Conservation (phyloP, 1,284 basidiomycete genomes). For the Irpex lacteus region DNA sequence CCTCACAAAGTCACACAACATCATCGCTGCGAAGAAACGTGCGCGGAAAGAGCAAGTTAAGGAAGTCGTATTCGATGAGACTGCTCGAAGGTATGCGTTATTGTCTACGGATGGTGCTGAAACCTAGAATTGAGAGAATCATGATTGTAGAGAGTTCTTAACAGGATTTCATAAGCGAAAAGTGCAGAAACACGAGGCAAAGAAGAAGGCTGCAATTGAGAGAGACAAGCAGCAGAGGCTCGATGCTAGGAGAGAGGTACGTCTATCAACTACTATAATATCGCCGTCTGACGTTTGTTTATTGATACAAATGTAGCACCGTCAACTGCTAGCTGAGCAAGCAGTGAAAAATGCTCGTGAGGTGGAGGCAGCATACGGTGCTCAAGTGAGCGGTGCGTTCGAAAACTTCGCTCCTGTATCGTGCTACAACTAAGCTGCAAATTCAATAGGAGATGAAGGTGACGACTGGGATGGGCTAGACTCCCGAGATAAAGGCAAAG, state of each 20-base stretch:
- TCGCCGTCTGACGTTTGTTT: not conserved
- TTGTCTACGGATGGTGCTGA: not conserved
- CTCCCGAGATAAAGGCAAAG: constrained; percentile 22
- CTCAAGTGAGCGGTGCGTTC: constrained; percentile 9
- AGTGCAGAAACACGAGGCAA: constrained; percentile 67
- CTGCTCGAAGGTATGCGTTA: constrained; percentile 58
- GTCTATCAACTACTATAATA: constrained; percentile 19
- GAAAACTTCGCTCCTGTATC: not conserved
- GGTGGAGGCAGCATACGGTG: constrained; percentile 71
- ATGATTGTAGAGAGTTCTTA: constrained; percentile 63
- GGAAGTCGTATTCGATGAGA: constrained; percentile 75
- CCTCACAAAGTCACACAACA: constrained; percentile 18
- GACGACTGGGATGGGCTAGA: constrained; percentile 45
- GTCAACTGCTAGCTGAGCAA: constrained; percentile 65
- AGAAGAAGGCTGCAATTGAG: constrained; percentile 63
- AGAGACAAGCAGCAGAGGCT: constrained; percentile 66
- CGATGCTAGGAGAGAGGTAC: constrained; percentile 68
- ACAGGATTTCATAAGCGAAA: constrained; percentile 89
- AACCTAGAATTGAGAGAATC: constrained; percentile 11
- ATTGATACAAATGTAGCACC: constrained; percentile 44
- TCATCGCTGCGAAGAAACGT: constrained; percentile 18
- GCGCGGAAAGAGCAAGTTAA: constrained; percentile 51
- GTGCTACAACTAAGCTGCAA: not conserved
- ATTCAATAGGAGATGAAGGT: constrained; percentile 29
- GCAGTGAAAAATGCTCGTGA: constrained; percentile 67